phyloP scores from a whole-genome alignment of 768 basidiomycete genomes.

The Agrocybe praecox region DNA sequence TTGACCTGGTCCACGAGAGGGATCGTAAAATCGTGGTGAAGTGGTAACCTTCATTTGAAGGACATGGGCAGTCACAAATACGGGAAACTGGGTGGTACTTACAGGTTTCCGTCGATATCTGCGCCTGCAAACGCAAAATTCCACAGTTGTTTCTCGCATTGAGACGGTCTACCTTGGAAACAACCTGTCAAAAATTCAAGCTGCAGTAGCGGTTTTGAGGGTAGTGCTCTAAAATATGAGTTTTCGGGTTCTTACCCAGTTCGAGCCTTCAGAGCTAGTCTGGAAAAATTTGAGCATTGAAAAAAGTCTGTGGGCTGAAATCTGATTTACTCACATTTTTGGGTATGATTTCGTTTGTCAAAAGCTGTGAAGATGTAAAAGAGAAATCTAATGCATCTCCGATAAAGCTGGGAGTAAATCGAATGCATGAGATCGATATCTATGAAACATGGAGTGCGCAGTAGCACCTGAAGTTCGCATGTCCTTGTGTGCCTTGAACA shows the following conservation, averaged over 20 bases:
- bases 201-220: slow-evolving; percentile 23
- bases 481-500: slow-evolving; percentile 49
- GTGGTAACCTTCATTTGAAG: slow-evolving; percentile 36
- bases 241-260: slow-evolving; percentile 39
- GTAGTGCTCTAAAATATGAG: background rate
- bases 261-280: slow-evolving; percentile 58
- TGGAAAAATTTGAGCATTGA: too few relatives aligned
- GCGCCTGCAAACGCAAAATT: slow-evolving; percentile 59
- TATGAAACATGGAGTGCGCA: background rate
- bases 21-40: slow-evolving; percentile 49
- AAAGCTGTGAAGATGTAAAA: slow-evolving; percentile 43
- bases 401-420: slow-evolving; percentile 43
- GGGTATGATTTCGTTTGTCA: slow-evolving; percentile 45
- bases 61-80: background rate
- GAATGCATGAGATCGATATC: background rate
- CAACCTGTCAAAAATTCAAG: slow-evolving; percentile 58
- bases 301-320: too few relatives aligned
- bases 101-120: slow-evolving; percentile 45
- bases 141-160: slow-evolving; percentile 51
- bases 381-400: slow-evolving; percentile 44
- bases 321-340: slow-evolving; percentile 35
- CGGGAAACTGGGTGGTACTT: slow-evolving; percentile 6
- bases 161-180: slow-evolving; percentile 41
- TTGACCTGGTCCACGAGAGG: slow-evolving; percentile 50
- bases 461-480: slow-evolving; percentile 51